These are phyloP conservation scores for Helotiales sp. DNA, from an alignment of 2,329 filamentous ascomycete species.

Conservation along the genomic window DNA sequence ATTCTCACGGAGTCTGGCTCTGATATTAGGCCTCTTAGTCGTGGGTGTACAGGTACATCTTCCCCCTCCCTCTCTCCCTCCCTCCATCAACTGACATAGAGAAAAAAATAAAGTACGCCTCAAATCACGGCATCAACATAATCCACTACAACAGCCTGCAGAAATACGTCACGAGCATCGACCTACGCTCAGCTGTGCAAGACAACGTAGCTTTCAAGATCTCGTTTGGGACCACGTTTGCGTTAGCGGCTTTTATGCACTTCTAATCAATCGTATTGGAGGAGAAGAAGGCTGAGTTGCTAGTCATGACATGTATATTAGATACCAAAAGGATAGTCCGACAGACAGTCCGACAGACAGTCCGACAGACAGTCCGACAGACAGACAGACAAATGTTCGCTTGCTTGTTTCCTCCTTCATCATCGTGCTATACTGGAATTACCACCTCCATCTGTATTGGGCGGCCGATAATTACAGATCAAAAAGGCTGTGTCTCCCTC, in stretches of 20 bases:
- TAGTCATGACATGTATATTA: constrained; percentile 10
- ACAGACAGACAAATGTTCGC: constrained; percentile 1
- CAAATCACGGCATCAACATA: constrained; percentile 56
- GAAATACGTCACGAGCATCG: constrained; percentile 54
- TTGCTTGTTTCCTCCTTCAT: background rate
- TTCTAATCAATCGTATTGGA: constrained; percentile 48
- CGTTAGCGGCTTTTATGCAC: constrained; percentile 67
- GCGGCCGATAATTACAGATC: background rate
- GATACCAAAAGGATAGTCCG: constrained; percentile 1
- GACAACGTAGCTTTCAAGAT: constrained; percentile 48
- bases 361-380: too few relatives aligned
- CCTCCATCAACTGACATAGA: background rate
- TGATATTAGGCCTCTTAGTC: constrained; percentile 69
- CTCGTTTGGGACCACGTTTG: constrained; percentile 75
- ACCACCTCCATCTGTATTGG: background rate
- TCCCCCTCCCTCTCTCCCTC: background rate
- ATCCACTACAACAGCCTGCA: constrained; percentile 48
- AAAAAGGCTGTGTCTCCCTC: constrained; percentile 75
- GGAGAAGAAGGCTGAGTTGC: background rate
- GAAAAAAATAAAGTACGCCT: constrained; percentile 48
- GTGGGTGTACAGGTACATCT: constrained; percentile 49
- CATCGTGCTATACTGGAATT: constrained; percentile 7
- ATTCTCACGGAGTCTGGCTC: constrained; percentile 72
- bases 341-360: too few relatives aligned
- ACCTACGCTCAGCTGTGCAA: constrained; percentile 49